Base-by-base conservation (phyloP, 2,329 filamentous ascomycete species). In the Nothophaeocryptopus gaeumannii region DNA sequence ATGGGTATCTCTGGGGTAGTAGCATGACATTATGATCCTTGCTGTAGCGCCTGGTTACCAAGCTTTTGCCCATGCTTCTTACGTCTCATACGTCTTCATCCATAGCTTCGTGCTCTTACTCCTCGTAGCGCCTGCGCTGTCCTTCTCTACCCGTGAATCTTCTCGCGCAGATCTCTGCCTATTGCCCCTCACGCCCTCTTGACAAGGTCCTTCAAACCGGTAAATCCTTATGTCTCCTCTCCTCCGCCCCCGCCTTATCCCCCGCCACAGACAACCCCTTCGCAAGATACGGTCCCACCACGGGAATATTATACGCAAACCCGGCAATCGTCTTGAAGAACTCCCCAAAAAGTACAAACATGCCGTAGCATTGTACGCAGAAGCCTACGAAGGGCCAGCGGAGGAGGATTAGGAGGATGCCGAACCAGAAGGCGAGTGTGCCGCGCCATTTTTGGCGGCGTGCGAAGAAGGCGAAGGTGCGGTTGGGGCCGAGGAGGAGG, bases 321-420 rank as follows among this genome's bases (percentile, higher is more conserved):
- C 88, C 83, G 0, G 87, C 88, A 58, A 97, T 91, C 14, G 92
- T 97, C 41, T 90, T 88, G 51, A 97, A 80, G 73, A 97, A 97
- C 71, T 99, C 93, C 32, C 93, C 93, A 73, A 99, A 99, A 32
- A 99, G 75, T 44, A 96, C 81, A 60, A 95, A 80, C 59, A 99
- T 92, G 29, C 93, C 93, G 72, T 97, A 97, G 3, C 92, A 72
- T 72, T 99, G 93, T 61, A 97, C 81, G 50, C 86, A 64, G 73
- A 99, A 99, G 26, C 93, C 93, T 55, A 93, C 81, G 47, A 99
- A 79, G 0, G 93, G 88, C 91, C 93, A 99, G 54, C 87, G 82
- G 64, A 96, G 70, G 34, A 99, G 76, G 61, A 99, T 99, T 13
- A 99, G 79, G 8, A 84, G 64, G 34, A 99, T 86, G 11, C 93